Evolutionary conservation across 164 flowering plant genomes (phyloP), one percentile per base, ranked within the genome.

Genomic region (Annona squamosa): DNA sequence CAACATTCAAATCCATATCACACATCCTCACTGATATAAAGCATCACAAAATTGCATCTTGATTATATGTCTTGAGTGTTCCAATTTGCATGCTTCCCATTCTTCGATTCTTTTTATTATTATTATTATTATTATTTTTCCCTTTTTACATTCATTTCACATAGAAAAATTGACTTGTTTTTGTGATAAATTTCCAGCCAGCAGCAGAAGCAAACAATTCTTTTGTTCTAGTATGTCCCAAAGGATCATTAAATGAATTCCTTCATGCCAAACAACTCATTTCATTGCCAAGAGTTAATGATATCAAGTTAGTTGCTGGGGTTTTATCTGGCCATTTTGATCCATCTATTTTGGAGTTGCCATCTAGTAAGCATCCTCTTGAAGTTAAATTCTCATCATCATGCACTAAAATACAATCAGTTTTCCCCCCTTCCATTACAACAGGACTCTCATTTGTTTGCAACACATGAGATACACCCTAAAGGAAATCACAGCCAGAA

Each of bases 301-400:
- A 94, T 67, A 70, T 76, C 68, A 84, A 86, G 71, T 72, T 94
- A 72, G 71, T 94, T 77, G 76, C 80, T 78, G 90, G 93, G 70
- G 82, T 84, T 75, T 63, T 94, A 71, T 81, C 88, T 71, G 98
- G 93, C 69, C 74, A 87, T 76, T 73, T 90, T 48, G 91, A 90
- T 80, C 81, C 83, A 37, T 81, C 89, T n/a, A 9, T 74, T 5
- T 62, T 92, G 70, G 80, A 77, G 76, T 71, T 81, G 47, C 88
- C 97, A 72, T 81, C 90, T 63, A 83, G 98, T 91, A 81, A 88
- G 88, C 81, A 57, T 66, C 17, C 59, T 7, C 13, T 10, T 52
- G 59, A 52, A 9, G 13, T 9, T 13, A 52, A 9, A 52, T 16
- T 52, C 13, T 52, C 9, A 10, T 16, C 59, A 9, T 52, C 59